Conservation (phyloP, 2,329 filamentous ascomycete species). For the Lojkania enalia region DNA sequence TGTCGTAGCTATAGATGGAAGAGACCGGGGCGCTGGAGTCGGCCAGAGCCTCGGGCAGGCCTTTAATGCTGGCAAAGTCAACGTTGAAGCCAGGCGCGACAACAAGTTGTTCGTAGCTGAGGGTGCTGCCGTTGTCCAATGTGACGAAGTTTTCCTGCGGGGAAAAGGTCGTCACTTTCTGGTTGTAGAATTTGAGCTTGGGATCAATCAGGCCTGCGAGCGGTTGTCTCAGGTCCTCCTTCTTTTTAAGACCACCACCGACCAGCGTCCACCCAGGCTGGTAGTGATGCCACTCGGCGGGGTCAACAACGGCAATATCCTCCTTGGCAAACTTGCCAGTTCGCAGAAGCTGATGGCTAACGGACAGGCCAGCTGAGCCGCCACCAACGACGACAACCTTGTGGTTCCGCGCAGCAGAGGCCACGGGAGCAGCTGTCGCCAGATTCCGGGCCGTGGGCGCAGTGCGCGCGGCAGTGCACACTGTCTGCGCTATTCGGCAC, state of each 20-base stretch:
- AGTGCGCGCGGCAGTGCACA: background rate
- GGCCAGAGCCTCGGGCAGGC: constrained; percentile 41
- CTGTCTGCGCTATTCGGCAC: background rate
- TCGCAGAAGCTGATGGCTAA: constrained; percentile 69
- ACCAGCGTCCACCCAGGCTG: constrained; percentile 73
- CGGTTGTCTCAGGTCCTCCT: constrained; percentile 59
- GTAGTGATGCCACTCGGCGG: constrained; percentile 66
- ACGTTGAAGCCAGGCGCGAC: constrained; percentile 56
- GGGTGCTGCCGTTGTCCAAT: constrained; percentile 57
- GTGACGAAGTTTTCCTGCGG: constrained; percentile 62
- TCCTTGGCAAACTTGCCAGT: constrained; percentile 59
- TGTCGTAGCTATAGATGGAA: constrained; percentile 44
- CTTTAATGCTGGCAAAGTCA: constrained; percentile 35
- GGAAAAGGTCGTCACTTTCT: constrained; percentile 54
- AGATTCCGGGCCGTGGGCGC: constrained; percentile 7
- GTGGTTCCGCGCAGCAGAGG: constrained; percentile 53
- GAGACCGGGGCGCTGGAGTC: constrained; percentile 41
- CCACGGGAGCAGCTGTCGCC: constrained; percentile 33
- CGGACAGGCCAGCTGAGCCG: constrained; percentile 65
- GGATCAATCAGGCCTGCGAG: constrained; percentile 58
- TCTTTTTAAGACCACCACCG: constrained; percentile 66
- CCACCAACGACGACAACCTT: constrained; percentile 69
- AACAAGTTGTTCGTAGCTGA: constrained; percentile 67
- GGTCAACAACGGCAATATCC: constrained; percentile 68
- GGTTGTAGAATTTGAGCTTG: constrained; percentile 64